Percentiles rank a stretch among this genome's conserved stretches.
Conservation (phyloP, 78 protist genomes). For the Speleostelium caveatum region DNA sequence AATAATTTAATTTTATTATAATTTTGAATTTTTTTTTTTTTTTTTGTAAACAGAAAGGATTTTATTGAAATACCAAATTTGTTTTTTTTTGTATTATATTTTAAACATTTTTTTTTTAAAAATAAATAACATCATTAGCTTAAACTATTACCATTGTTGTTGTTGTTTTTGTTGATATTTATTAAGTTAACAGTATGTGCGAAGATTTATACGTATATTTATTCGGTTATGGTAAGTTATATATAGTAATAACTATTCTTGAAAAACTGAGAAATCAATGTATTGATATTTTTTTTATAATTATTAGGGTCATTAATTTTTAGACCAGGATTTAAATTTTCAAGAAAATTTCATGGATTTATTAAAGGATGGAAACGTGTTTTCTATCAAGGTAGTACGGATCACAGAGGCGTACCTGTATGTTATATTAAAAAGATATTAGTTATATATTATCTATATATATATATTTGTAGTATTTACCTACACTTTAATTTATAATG, state of each 20-base stretch:
- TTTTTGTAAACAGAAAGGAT: too few relatives aligned
- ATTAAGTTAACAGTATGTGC: too few relatives aligned
- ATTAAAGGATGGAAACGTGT: slow-evolving; percentile 75
- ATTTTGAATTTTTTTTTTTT: too few relatives aligned
- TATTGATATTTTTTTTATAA: background rate
- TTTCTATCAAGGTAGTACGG: slow-evolving; percentile 74
- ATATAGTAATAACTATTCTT: slow-evolving; percentile 16
- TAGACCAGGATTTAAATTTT: slow-evolving; percentile 53
- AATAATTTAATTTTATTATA: too few relatives aligned
- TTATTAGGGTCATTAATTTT: slow-evolving; percentile 5
- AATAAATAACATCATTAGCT: too few relatives aligned
- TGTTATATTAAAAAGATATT: slow-evolving; percentile 15
- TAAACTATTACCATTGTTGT: too few relatives aligned
- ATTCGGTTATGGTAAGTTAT: slow-evolving; percentile 73
- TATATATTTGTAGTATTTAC: background rate
- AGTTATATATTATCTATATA: background rate
- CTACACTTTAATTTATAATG: background rate
- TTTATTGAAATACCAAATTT: too few relatives aligned
- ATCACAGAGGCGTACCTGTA: slow-evolving; percentile 76
- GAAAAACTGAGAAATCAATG: background rate
- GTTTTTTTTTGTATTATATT: too few relatives aligned
- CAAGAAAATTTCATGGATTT: slow-evolving; percentile 68
- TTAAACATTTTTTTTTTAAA: too few relatives aligned
- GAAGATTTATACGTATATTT: slow-evolving; percentile 68
- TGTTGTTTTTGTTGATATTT: too few relatives aligned